Evolutionary conservation across 208 protist species (phyloP).

Genomic region (Vickermania ingenoplastis): DNA sequence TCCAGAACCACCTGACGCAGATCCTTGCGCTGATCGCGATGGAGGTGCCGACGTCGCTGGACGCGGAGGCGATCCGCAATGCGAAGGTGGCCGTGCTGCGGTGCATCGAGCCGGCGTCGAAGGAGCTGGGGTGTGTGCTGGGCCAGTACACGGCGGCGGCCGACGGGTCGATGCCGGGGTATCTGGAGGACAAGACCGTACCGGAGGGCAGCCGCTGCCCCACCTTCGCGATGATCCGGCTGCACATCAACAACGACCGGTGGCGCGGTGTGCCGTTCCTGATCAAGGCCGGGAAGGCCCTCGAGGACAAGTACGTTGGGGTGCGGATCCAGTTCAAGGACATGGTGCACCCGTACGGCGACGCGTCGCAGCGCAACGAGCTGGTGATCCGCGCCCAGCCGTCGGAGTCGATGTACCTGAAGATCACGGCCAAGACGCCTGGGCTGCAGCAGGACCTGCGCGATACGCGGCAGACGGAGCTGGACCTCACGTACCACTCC

Average conservation of each 20-base stretch:
- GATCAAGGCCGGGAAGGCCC: slow-evolving; percentile 86
- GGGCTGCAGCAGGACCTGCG: slow-evolving; percentile 60
- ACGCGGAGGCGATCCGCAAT: slow-evolving; percentile 79
- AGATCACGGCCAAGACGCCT: slow-evolving; percentile 84
- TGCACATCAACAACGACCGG: slow-evolving; percentile 88
- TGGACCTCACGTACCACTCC: slow-evolving; percentile 83
- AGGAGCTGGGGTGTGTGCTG: slow-evolving; percentile 75
- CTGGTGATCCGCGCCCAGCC: slow-evolving; percentile 90
- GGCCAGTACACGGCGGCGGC: slow-evolving; percentile 87
- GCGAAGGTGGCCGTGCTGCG: slow-evolving; percentile 87
- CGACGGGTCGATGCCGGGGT: slow-evolving; percentile 76
- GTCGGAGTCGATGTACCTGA: slow-evolving; percentile 89
- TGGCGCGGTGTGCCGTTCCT: slow-evolving; percentile 93
- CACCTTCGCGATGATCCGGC: slow-evolving; percentile 76
- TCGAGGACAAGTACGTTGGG: slow-evolving; percentile 71
- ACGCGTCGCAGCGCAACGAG: slow-evolving; percentile 76
- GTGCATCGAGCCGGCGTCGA: slow-evolving; percentile 46
- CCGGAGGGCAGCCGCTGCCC: slow-evolving; percentile 66
- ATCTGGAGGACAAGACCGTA: slow-evolving; percentile 82
- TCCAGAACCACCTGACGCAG: slow-evolving; percentile 93
- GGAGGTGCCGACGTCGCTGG: slow-evolving; percentile 83
- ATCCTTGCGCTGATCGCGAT: slow-evolving; percentile 89
- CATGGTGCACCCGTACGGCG: slow-evolving; percentile 72
- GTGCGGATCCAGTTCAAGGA: slow-evolving; percentile 88
- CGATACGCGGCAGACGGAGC: slow-evolving; percentile 77